Conservation (phyloP, 768 basidiomycete species). For the Arthromyces matolae region DNA sequence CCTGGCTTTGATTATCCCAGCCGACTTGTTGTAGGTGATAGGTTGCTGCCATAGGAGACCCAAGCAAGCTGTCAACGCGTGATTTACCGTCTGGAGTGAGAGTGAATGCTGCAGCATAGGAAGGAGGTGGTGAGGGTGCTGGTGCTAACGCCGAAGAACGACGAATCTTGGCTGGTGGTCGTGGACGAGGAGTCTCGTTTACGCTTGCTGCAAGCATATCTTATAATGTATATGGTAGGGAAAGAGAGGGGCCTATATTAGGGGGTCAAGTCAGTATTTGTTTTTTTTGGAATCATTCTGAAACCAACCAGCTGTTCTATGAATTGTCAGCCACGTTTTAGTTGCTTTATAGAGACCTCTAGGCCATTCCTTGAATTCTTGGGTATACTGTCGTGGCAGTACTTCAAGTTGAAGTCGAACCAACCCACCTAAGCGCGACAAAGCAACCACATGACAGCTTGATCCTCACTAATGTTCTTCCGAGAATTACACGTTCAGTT, state of each 20-base stretch:
- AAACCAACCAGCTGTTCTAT: background rate
- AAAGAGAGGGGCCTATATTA: background rate
- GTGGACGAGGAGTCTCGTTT: constrained; percentile 56
- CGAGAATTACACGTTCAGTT: constrained; percentile 5
- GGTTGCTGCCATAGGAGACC: constrained; percentile 35
- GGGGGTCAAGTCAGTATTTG: background rate
- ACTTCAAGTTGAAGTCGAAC: background rate
- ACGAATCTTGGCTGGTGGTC: constrained; percentile 66
- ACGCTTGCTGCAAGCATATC: constrained; percentile 33
- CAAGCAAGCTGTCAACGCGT: constrained; percentile 28
- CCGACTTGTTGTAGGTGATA: constrained; percentile 29
- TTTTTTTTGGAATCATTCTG: background rate
- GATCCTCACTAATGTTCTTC: background rate
- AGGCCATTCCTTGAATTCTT: background rate
- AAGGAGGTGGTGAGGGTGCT: constrained; percentile 31
- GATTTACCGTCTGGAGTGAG: constrained; percentile 24
- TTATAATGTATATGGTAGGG: constrained; percentile 2
- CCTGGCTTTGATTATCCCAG: constrained; percentile 18
- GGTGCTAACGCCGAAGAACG: constrained; percentile 38
- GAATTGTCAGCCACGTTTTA: constrained; percentile 10
- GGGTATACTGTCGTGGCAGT: constrained; percentile 1
- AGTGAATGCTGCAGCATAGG: constrained; percentile 46
- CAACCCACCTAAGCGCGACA: background rate
- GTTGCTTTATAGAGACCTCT: background rate
- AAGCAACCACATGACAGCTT: constrained; percentile 1